These are phyloP conservation scores for Trapa incisa DNA, from an alignment of 345 rosid genomes.

Conservation along the genomic window DNA sequence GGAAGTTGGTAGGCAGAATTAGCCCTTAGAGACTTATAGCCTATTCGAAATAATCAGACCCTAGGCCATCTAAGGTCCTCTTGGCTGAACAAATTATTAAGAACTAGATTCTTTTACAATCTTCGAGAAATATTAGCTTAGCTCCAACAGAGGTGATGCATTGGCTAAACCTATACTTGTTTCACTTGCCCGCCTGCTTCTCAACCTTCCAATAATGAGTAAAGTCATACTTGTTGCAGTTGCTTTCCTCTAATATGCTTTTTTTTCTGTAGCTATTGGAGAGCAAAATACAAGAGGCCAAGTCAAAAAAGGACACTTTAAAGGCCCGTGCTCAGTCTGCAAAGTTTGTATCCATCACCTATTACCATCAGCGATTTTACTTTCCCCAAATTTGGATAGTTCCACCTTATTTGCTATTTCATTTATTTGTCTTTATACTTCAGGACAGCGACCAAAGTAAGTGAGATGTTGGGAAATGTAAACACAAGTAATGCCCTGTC, in stretches of 20 bases:
- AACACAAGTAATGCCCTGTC: slow-evolving; percentile 65
- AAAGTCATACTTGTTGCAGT: slow-evolving; percentile 9
- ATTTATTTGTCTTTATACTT: slow-evolving; percentile 2
- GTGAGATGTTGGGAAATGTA: slow-evolving; percentile 67
- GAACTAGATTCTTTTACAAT: neutral
- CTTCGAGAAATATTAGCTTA: neutral
- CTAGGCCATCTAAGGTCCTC: neutral
- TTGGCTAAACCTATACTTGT: neutral
- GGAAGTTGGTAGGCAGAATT: neutral
- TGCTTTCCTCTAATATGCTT: slow-evolving; percentile 11
- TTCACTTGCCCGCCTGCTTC: neutral
- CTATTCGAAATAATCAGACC: neutral
- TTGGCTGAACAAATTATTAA: neutral
- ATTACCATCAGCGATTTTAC: slow-evolving; percentile 14
- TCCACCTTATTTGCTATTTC: neutral
- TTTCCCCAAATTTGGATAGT: neutral
- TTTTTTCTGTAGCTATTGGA: slow-evolving; percentile 61
- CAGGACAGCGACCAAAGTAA: slow-evolving; percentile 74
- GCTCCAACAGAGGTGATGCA: neutral
- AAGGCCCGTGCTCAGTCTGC: slow-evolving; percentile 92
- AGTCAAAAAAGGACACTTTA: slow-evolving; percentile 88
- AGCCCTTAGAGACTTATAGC: neutral
- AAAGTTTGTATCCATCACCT: slow-evolving; percentile 24
- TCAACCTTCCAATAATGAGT: neutral
- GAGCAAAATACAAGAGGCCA: slow-evolving; percentile 98